Conservation (phyloP, 306 rosid genomes). For the Senna tora region DNA sequence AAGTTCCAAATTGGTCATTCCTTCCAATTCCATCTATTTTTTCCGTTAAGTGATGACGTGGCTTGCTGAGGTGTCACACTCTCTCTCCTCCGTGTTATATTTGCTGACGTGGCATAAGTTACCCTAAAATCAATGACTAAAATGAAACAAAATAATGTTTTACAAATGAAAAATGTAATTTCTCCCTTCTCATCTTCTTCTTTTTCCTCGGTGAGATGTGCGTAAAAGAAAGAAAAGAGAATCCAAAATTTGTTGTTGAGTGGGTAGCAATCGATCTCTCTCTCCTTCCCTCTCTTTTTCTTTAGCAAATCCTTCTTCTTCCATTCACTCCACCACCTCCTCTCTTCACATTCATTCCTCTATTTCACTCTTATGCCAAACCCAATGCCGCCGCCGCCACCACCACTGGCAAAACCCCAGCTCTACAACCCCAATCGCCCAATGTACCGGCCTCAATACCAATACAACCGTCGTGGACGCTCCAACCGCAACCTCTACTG, state of each 20-base stretch:
- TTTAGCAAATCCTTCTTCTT: constrained; percentile 44
- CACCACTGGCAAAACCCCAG: constrained; percentile 54
- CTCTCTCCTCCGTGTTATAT: no score
- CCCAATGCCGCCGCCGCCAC: constrained; percentile 33
- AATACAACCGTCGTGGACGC: constrained; percentile 64
- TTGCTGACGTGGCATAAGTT: no score
- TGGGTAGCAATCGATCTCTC: constrained; percentile 36
- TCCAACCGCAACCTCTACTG: constrained; percentile 74
- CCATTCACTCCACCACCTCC: constrained; percentile 10
- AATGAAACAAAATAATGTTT: no score
- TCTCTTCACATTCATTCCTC: background rate
- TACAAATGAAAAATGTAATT: no score
- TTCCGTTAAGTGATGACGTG: no score
- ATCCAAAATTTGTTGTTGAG: constrained; percentile 48
- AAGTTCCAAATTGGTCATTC: no score
- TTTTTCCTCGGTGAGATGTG: no score
- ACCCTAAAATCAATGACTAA: no score
- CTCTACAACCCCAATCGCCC: constrained; percentile 62
- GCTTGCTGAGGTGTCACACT: no score
- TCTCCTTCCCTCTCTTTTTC: constrained; percentile 24
- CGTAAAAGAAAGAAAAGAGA: no score
- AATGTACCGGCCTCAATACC: constrained; percentile 73
- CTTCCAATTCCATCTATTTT: no score
- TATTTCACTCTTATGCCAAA: constrained; percentile 3
- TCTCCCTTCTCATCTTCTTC: no score